Percentiles rank a stretch among this genome's conserved stretches.
Conservation (phyloP, 805 yeast species). For the Teunomyces lycoperdinae region DNA sequence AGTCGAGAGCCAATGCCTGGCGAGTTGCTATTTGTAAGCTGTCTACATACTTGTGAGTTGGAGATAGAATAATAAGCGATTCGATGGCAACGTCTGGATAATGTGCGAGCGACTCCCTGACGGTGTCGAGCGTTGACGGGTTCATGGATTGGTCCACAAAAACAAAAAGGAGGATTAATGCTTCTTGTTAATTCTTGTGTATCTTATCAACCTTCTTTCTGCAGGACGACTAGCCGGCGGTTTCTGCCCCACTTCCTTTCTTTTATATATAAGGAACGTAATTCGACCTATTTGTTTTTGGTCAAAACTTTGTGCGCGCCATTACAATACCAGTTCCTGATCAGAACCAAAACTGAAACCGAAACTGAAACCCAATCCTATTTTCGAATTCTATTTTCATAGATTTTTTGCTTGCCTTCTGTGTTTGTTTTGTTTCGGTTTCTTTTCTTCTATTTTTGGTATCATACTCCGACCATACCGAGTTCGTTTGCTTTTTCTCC, state of each 20-base stretch:
- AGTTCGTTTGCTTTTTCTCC: background rate
- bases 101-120: background rate
- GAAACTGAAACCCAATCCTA: too few relatives aligned
- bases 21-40: background rate
- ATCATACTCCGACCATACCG: background rate
- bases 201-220: background rate
- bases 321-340: too few relatives aligned
- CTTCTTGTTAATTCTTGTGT: too few relatives aligned
- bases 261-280: too few relatives aligned
- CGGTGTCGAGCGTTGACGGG: conserved; percentile 1
- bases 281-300: too few relatives aligned
- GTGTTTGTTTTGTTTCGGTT: background rate
- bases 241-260: too few relatives aligned
- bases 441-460: background rate
- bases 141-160: background rate
- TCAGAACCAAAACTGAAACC: too few relatives aligned
- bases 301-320: too few relatives aligned
- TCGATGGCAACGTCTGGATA: background rate
- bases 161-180: too few relatives aligned
- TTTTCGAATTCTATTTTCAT: background rate
- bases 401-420: background rate
- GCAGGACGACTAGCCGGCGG: background rate
- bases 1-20: background rate
- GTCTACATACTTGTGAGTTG: background rate
- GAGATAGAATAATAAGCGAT: conserved; percentile 1